Conservation (phyloP, 768 basidiomycete genomes). For the Holtermannia corniformis region DNA sequence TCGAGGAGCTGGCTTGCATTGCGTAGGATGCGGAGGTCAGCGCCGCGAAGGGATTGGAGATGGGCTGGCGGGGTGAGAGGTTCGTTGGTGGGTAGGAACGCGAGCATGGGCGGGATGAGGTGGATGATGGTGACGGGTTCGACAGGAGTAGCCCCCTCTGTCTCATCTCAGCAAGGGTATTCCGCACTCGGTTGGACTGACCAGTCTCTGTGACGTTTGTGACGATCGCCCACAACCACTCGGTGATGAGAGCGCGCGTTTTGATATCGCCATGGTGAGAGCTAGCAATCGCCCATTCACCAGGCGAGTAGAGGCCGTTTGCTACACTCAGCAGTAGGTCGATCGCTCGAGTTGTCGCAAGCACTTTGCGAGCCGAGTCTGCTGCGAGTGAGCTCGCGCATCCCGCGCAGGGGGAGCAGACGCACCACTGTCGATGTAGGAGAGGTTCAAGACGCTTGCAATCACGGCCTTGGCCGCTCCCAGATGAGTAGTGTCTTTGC, state of each 20-base stretch:
- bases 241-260: background rate
- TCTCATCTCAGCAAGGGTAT: background rate
- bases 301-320: background rate
- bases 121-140: background rate
- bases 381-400: background rate
- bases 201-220: conserved; percentile 1
- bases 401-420: background rate
- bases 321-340: background rate
- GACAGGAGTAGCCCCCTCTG: background rate
- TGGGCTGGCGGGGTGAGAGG: background rate
- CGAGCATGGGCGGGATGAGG: background rate
- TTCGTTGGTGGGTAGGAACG: background rate
- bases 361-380: background rate
- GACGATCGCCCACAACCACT: conserved; percentile 10
- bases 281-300: background rate
- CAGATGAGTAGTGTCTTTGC: background rate
- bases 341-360: background rate
- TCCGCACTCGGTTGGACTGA: background rate
- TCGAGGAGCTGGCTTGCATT: background rate
- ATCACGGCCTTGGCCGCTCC: conserved; percentile 1
- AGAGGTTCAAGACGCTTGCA: conserved; percentile 16
- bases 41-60: background rate
- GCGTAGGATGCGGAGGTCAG: background rate
- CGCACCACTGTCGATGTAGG: conserved; percentile 16
- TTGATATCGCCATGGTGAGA: background rate